Conservation (phyloP, 768 basidiomycete species). For the Trametes meyenii region DNA sequence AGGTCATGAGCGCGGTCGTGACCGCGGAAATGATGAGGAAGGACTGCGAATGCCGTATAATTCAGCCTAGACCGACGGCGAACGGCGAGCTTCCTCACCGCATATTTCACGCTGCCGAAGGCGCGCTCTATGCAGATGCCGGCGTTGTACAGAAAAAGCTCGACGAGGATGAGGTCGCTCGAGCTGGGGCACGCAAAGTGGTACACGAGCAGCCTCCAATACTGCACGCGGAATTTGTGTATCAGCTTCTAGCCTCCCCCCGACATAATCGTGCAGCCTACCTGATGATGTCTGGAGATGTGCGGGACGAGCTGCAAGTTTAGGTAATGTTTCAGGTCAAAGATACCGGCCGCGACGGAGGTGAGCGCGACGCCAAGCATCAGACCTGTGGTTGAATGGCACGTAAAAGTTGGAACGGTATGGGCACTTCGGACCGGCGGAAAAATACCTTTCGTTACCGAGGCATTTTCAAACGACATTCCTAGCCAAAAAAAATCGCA, state of each 20-base stretch:
- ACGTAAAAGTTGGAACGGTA: neutral
- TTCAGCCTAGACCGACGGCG: constrained; percentile 1
- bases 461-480: constrained; percentile 84
- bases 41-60: constrained; percentile 21
- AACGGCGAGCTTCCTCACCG: constrained; percentile 49
- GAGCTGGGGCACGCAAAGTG: constrained; percentile 82
- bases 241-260: neutral
- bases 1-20: constrained; percentile 68
- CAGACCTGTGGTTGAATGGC: constrained; percentile 51
- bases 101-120: constrained; percentile 87
- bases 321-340: constrained; percentile 88
- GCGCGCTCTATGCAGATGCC: constrained; percentile 77
- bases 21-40: constrained; percentile 58
- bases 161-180: constrained; percentile 79
- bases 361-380: constrained; percentile 73
- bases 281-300: constrained; percentile 88
- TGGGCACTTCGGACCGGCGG: neutral
- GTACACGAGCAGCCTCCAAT: constrained; percentile 80
- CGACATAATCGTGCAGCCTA: constrained; percentile 36
- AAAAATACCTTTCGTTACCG: constrained; percentile 74
- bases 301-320: constrained; percentile 90
- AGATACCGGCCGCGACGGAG: constrained; percentile 75
- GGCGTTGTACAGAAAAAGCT: constrained; percentile 72
- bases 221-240: constrained; percentile 48
- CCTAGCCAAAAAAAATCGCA: neutral